phyloP scores from a whole-genome alignment of 441 rosid species.

The Erysimum pusillum region DNA sequence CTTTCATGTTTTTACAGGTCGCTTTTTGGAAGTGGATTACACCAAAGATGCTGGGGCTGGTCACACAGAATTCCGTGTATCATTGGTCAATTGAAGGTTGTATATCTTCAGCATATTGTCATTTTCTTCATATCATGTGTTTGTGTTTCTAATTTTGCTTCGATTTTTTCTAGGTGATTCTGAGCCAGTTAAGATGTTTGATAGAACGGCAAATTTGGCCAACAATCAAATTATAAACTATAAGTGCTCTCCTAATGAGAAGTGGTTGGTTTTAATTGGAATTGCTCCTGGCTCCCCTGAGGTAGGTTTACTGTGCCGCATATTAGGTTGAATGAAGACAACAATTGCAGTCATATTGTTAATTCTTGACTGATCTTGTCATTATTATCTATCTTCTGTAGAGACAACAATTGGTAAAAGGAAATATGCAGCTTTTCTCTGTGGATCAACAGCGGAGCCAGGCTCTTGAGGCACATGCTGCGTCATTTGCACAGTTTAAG shows the following conservation, averaged over 20 bases:
- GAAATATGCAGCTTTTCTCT: constrained; percentile 99
- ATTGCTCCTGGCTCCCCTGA: constrained; percentile 99
- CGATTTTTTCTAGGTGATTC: constrained; percentile 75
- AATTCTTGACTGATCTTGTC: constrained; percentile 29
- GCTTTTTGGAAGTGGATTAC: constrained; percentile 99
- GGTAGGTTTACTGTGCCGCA: constrained; percentile 57
- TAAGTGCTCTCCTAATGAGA: constrained; percentile 93
- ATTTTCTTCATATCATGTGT: constrained; percentile 20
- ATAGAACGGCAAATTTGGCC: constrained; percentile 91
- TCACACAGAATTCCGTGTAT: constrained; percentile 89
- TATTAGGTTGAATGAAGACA: constrained; percentile 30
- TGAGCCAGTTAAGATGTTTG: constrained; percentile 98
- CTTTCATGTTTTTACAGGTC: constrained; percentile 61
- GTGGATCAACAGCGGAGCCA: constrained; percentile 99
- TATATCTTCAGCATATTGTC: constrained; percentile 15
- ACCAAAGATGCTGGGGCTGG: constrained; percentile 93
- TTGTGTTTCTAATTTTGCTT: constrained; percentile 32
- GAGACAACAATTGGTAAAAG: constrained; percentile 97
- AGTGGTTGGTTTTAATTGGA: constrained; percentile 99
- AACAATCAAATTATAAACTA: constrained; percentile 99
- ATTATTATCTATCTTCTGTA: constrained; percentile 48
- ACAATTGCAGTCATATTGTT: constrained; percentile 9
- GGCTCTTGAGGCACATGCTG: constrained; percentile 99
- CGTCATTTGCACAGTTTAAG: constrained; percentile 93
- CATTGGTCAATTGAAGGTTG: constrained; percentile 99